A percentile compares a stretch with the other conserved stretches of the same genome.
Evolutionary conservation across 495 filamentous ascomycete species (phyloP).

Genomic region (Penicillium flavigenum): DNA sequence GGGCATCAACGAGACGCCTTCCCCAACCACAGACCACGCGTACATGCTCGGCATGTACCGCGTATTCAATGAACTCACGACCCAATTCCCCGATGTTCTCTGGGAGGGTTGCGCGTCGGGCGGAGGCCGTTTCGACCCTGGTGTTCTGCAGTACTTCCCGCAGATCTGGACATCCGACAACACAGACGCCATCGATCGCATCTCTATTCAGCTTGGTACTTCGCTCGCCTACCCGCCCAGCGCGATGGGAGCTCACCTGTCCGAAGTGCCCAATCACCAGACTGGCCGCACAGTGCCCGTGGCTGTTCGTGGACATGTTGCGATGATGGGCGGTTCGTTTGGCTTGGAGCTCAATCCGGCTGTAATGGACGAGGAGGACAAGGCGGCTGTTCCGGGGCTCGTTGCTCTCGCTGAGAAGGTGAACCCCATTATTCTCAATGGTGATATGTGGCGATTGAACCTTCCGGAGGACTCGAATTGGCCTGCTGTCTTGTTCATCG

Average conservation of each 20-base stretch:
- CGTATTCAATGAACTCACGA: conserved; percentile 53
- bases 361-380: conserved; percentile 41
- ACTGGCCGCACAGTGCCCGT: conserved; percentile 49
- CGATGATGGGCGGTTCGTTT: conserved; percentile 59
- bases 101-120: conserved; percentile 60
- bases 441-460: conserved; percentile 51
- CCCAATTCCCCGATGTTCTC: conserved; percentile 51
- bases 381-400: conserved; percentile 44
- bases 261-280: conserved; percentile 52
- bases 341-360: conserved; percentile 54
- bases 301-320: conserved; percentile 53
- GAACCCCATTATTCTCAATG: conserved; percentile 50
- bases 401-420: conserved; percentile 49
- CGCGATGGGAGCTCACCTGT: conserved; percentile 57
- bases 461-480: conserved; percentile 55
- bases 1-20: conserved; percentile 51
- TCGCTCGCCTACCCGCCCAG: conserved; percentile 54
- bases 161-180: conserved; percentile 59
- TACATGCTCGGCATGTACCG: conserved; percentile 58
- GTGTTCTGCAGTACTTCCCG: conserved; percentile 55
- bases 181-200: conserved; percentile 52
- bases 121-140: conserved; percentile 55
- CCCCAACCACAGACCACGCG: conserved; percentile 46
- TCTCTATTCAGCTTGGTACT: conserved; percentile 56
- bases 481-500: conserved; percentile 54